phyloP scores from a whole-genome alignment of 306 rosid species.

The Corylus americana region DNA sequence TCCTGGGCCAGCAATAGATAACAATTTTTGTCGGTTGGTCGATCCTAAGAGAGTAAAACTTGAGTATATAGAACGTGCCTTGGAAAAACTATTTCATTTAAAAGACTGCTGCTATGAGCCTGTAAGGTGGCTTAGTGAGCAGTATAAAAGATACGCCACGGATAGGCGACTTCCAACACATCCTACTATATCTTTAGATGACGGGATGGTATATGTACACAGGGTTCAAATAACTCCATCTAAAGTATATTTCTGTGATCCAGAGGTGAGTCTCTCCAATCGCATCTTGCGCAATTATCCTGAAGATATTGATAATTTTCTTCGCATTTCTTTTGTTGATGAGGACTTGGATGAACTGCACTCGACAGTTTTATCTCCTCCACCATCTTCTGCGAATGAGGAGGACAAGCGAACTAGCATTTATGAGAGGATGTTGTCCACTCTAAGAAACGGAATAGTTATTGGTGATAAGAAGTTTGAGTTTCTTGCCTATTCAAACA shows the following conservation, averaged over 20 bases:
- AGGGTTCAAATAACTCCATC: constrained; percentile 41
- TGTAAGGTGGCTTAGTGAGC: constrained; percentile 27
- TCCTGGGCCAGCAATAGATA: constrained; percentile 39
- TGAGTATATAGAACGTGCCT: constrained; percentile 37
- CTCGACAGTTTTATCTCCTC: constrained; percentile 27
- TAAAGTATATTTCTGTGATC: constrained; percentile 46
- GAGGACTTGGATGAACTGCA: constrained; percentile 43
- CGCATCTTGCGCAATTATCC: constrained; percentile 38
- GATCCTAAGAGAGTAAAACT: constrained; percentile 25
- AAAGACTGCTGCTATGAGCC: constrained; percentile 50
- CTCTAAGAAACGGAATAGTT: too few species aligned
- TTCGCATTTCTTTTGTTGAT: constrained; percentile 48
- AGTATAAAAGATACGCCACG: constrained; percentile 1
- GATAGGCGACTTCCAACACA: constrained; percentile 6
- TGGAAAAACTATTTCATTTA: constrained; percentile 33
- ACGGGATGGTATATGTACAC: constrained; percentile 39
- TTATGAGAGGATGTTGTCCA: too few species aligned
- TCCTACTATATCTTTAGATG: constrained; percentile 34
- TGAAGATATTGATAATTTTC: constrained; percentile 39
- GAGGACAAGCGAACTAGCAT: too few species aligned
- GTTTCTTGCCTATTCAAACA: too few species aligned
- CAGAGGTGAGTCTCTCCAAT: constrained; percentile 49
- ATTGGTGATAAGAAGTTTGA: too few species aligned
- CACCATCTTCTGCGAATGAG: background rate
- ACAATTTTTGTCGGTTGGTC: constrained; percentile 34